Conservation (phyloP, 2,329 filamentous ascomycete species). For the Neopestalotiopsis sp. region DNA sequence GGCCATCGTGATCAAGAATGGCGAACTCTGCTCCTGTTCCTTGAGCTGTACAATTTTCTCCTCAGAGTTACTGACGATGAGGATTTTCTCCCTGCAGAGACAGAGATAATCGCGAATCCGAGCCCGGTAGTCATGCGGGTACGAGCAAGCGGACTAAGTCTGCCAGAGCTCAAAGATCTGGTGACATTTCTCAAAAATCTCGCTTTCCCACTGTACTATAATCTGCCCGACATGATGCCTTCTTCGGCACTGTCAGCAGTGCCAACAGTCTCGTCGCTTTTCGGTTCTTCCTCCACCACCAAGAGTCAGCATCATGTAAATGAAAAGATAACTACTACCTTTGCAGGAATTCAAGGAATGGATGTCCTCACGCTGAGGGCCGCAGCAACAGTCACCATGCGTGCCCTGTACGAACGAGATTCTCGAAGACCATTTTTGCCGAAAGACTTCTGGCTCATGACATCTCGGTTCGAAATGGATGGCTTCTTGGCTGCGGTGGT, state of each 20-base stretch:
- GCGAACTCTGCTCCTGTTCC: constrained; percentile 86
- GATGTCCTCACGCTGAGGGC: constrained; percentile 79
- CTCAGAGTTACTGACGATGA: constrained; percentile 94
- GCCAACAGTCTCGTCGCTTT: constrained; percentile 17
- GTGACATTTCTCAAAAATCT: constrained; percentile 89
- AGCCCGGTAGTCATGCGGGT: constrained; percentile 52
- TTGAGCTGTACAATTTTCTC: constrained; percentile 93
- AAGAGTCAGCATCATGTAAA: constrained; percentile 21
- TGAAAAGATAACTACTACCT: constrained; percentile 30
- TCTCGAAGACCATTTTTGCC: constrained; percentile 86
- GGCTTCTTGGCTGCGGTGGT: constrained; percentile 88
- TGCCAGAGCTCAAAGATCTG: constrained; percentile 75
- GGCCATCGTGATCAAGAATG: constrained; percentile 70
- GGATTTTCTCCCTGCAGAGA: constrained; percentile 79
- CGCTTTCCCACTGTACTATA: constrained; percentile 87
- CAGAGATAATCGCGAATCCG: constrained; percentile 42
- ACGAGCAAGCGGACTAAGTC: constrained; percentile 70
- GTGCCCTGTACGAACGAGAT: constrained; percentile 91
- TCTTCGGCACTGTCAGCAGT: constrained; percentile 30
- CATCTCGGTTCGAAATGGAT: constrained; percentile 82
- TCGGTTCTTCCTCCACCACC: constrained; percentile 22
- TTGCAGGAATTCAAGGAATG: constrained; percentile 66
- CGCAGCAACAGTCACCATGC: constrained; percentile 80
- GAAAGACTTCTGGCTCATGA: constrained; percentile 93
- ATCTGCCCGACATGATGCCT: constrained; percentile 66